Evolutionary conservation across 2,329 filamentous ascomycete species (phyloP), one percentile per base, ranked within the genome.

Genomic region (Bretziella fagacearum): DNA sequence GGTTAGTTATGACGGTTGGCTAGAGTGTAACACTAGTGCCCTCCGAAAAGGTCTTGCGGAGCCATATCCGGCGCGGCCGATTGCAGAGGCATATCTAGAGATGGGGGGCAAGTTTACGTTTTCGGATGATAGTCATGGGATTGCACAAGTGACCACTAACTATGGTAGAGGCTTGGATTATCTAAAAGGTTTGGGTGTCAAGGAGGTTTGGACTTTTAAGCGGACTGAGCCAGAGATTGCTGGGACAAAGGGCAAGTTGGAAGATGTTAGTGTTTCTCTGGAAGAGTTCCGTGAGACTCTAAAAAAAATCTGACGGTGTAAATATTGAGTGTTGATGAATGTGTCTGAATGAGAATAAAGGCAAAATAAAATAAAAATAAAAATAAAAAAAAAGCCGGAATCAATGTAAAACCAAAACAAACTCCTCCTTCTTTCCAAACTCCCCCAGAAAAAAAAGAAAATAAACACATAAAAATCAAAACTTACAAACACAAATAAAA

Each of bases 111-210:
- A 73, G 51, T 93, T 96, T 62, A 93, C 85, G 46, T 71, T 98
- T 55, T 94, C 84, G 5, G 91, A 98, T 60, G 91, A 98, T 63
- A 94, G 86, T 60, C 91, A 98, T 65, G 84, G 84, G 32, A 73
- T 85, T 50, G 81, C 74, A 2, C 89, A 98, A 59, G 72, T 98
- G 4, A 85, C 79, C n/a, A 79, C 84, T 44, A 89, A 93, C 59
- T 96, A 91, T 64, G 58, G 60, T 39, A 73, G 73, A 33, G 76
- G 82, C 4, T 63, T 93, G 49, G 68, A 73, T 1, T 94, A 83
- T 59, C 65, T 93, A 48, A 70, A 76, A 53, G 69, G 65, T 50
- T 63, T 84, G 10, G 79, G 77, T 3, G 74, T 89, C 22, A 57
- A 63, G 26, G 67, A 76, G 49, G 64, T 91, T 2, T 79, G 71